phyloP scores from a whole-genome alignment of 176 grass and related monocot genomes.

The Juncus inflexus region DNA sequence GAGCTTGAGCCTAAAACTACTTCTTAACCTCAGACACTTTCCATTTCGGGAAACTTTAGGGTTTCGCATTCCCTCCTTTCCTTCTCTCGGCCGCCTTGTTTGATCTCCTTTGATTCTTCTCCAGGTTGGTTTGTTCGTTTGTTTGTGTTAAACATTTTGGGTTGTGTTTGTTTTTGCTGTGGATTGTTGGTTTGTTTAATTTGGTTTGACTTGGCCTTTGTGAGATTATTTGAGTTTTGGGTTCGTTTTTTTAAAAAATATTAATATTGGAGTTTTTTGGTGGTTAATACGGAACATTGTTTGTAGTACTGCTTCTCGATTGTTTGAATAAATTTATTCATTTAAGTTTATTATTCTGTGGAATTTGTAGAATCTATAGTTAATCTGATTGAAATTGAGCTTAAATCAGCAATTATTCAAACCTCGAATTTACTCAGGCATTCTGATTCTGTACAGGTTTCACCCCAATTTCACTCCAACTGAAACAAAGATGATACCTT shows the following conservation, averaged over 20 bases:
- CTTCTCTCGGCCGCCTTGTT: background rate
- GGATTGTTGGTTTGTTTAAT: background rate
- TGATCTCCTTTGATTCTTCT: background rate
- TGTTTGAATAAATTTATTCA: no score
- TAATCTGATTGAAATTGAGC: no score
- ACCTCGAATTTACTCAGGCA: no score
- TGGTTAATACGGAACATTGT: no score
- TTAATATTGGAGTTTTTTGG: background rate
- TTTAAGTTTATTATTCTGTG: no score
- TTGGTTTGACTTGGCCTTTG: constrained; percentile 2
- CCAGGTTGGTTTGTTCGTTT: no score
- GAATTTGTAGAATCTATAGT: no score
- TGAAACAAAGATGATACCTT: constrained; percentile 2
- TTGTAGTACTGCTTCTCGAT: no score
- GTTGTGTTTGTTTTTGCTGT: constrained; percentile 13
- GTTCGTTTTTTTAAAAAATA: background rate
- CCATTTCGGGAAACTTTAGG: constrained; percentile 59
- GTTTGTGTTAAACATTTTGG: constrained; percentile 5
- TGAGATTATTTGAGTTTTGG: background rate
- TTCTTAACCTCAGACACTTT: constrained; percentile 37
- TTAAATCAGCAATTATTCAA: no score
- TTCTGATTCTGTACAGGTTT: constrained; percentile 9
- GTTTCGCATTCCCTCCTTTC: background rate
- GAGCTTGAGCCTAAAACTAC: constrained; percentile 11
- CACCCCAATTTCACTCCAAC: background rate